Base-by-base conservation (phyloP, 306 rosid species). In the Cicer cuneatum region DNA sequence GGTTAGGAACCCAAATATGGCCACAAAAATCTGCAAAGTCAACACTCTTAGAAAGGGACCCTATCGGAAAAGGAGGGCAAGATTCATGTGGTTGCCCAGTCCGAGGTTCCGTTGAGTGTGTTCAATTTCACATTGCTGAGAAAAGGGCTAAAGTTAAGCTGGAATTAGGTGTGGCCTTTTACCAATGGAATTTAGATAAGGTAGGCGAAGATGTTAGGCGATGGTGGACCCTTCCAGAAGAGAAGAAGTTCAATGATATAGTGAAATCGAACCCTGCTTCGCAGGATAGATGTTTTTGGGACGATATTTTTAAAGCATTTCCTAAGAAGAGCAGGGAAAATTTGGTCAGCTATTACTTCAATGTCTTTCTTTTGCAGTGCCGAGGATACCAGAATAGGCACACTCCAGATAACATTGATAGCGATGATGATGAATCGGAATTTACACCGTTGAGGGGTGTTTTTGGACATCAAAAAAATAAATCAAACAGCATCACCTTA, bases 331-430 rank as follows among this genome's bases (percentile, higher is more conserved):
- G 81, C 78, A 81, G 93, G 83, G 92, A 68, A 83, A 84, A 83
- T 78, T 83, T 95, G 58, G 87, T 95, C 61, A 86, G 90, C 88
- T 95, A 92, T 84, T 95, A 92, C 85, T 95, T 83, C 81, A 95
- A 95, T 38, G 99, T 95, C 83, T 92, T 73, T 67, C 82, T 92
- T 68, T 79, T 95, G 93, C 95, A 80, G 76, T 96, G 90, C 63
- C 86, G 97, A 86, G 92, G 81, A 79, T 72, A 87, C 75, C 99
- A 90, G 80, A 92, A 90, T 80, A 85, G 98, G 86, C 86, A 81
- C 69, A 83, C 93, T 73, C 98, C 93, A 4, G 48, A 76, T 46
- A 52, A 83, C 63, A 85, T 95, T 65, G 84, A 88, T 76, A 95
- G 99, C 19, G 98, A 92, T 51, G 97, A 94, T 37, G 99, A 94